Evolutionary conservation across 2,329 filamentous ascomycete species (phyloP), one percentile per base, ranked within the genome.

Genomic region (Plenodomus lindquistii): DNA sequence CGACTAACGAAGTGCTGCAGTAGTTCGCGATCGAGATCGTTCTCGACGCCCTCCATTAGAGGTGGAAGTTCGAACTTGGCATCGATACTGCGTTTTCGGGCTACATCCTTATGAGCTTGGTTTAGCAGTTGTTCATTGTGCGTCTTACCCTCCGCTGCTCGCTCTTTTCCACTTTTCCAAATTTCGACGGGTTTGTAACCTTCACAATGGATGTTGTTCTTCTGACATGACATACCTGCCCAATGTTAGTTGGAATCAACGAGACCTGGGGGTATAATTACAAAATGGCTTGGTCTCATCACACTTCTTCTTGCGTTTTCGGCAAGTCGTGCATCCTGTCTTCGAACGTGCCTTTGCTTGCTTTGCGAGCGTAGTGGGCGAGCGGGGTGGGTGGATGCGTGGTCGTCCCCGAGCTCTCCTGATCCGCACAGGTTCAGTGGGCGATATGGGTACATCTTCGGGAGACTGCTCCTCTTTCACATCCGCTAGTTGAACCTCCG

Each of bases 141-240:
- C 20, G 4, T 39, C 60, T 29, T 31, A 81, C 79, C 76, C 70
- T 90, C 85, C 75, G 88, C 85, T 27, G 84, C 81, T 66, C 81
- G 87, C 70, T 93, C 88, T 67, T 84, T 90, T 21, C 91, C 90
- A 65, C 89, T 92, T 71, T 86, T 90, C 91, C 91, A 96, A 43
- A 91, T 82, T 49, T 89, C 87, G 69, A 91, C 91, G 53, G 90
- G 87, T 42, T 89, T 89, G 66, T 96, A 96, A 11, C 91, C 91
- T 73, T 96, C 91, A 67, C 91, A 96, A 11, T 92, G 84, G 11
- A 96, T 89, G 8, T 91, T 90, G 69, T 96, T 96, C 79, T 96
- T 96, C 74, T 94, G 87, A 66, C 91, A 96, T 63, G 95, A 95
- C 72, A 90, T 80, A 62, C 89, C 87, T 91, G 53, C 40, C 48